A percentile compares a stretch with the other conserved stretches of the same genome.
Evolutionary conservation across 129 eudicot genomes (phyloP).

Genomic region (Artemisia tridentata): DNA sequence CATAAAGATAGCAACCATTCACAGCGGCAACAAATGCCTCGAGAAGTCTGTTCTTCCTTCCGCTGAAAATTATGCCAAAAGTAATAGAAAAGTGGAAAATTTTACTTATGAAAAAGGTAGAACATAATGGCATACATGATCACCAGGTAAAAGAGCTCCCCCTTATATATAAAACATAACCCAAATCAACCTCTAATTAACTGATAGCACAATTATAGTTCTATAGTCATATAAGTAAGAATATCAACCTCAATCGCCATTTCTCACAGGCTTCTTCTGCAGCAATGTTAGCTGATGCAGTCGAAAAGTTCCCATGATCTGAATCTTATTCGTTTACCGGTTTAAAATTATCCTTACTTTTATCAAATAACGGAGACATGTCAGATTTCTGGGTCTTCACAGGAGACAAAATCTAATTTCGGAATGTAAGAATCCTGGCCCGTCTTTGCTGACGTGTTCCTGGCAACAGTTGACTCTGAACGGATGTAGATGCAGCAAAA

Average conservation of each 20-base stretch:
- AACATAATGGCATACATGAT: too few species aligned
- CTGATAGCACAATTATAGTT: conserved; percentile 1
- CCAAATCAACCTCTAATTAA: conserved; percentile 1
- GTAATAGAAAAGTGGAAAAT: too few species aligned
- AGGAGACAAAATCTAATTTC: conserved; percentile 15
- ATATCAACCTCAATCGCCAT: conserved; percentile 93
- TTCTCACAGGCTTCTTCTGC: conserved; percentile 94
- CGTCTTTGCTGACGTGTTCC: conserved; percentile 49
- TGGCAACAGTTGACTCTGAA: conserved; percentile 43
- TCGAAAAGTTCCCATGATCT: conserved; percentile 35
- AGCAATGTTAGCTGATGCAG: conserved; percentile 56
- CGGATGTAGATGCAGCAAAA: conserved; percentile 71
- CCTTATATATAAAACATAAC: too few species aligned
- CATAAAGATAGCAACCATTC: too few species aligned
- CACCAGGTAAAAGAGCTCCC: too few species aligned
- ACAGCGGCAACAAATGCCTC: too few species aligned
- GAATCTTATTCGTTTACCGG: conserved; percentile 37
- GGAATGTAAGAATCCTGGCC: conserved; percentile 49
- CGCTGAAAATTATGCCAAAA: too few species aligned
- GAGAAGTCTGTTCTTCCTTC: too few species aligned
- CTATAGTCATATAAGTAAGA: too few species aligned
- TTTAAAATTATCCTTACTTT: conserved; percentile 29
- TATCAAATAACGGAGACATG: neutral
- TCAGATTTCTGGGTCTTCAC: too few species aligned
- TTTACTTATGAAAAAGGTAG: too few species aligned